Evolutionary conservation across 1,284 basidiomycete species (phyloP), one percentile per base, ranked within the genome.

Genomic region (Sutorius eximius): DNA sequence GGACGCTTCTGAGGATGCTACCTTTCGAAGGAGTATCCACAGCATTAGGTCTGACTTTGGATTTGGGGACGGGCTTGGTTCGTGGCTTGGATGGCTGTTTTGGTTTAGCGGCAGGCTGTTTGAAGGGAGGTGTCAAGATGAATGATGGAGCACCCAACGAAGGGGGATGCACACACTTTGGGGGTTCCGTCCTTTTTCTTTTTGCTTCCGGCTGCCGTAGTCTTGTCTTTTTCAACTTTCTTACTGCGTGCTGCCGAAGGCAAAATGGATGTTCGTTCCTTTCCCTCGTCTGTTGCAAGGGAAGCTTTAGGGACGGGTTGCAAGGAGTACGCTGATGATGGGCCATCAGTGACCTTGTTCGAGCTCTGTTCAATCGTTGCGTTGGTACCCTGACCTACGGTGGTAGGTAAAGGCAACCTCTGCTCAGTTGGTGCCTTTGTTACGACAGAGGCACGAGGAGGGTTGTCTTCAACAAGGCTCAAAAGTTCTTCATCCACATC

Each of bases 401-500:
- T 24, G 29, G 36, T 42, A 12, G 46, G 45, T 8, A 24, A 41
- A 34, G 42, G 48, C 16, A 20, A 51, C 42, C 12, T 46, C 1
- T 52, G 36, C 33, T 49, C 52, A 7, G 37, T 33, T 22, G 51
- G 57, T 2, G 29, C 24, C 40, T 51, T 57, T 24, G 43, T 38
- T 13, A 29, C 38, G 30, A 45, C 16, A 27, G 51, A 45, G 9
- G 41, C 22, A 45, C 30, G 30, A 32, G 36, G 44, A 37, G 62
- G 54, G 24, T 61, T 69, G 59, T 83, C 84, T 59, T 82, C 84
- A 41, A 89, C 71, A 20, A 89, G 72, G 61, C 84, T 86, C 56
- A 89, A 74, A 46, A 89, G 68, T 70, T 89, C 87, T 57, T 86
- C 82, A 49, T 89, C 87, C 2, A 89, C 82, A 53, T 89, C 87